phyloP scores from a whole-genome alignment of 371 early-diverging fungal species.

The Saksenaea vasiformis region DNA sequence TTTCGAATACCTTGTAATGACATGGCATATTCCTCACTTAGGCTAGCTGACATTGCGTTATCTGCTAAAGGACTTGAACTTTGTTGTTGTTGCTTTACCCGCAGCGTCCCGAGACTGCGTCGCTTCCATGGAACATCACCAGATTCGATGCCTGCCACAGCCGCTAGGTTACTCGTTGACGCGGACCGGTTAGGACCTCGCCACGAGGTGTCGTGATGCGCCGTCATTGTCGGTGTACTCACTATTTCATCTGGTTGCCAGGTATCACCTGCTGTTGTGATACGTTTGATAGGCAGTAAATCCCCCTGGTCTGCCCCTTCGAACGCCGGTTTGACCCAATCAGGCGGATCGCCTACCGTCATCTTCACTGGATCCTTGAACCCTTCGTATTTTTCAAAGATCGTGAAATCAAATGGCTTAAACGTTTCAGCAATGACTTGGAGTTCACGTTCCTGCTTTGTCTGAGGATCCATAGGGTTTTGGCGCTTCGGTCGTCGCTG shows the following conservation, averaged over 20 bases:
- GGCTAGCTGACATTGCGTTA: conserved; percentile 15
- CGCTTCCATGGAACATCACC: conserved; percentile 20
- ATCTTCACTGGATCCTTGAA: conserved; percentile 62
- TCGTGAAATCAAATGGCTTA: conserved; percentile 64
- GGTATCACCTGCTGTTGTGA: conserved; percentile 23
- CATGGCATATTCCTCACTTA: conserved; percentile 51
- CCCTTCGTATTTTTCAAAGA: conserved; percentile 68
- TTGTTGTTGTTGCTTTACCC: conserved; percentile 9
- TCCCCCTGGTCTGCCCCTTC: conserved; percentile 55
- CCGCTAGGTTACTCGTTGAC: conserved; percentile 32
- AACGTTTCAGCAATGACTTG: conserved; percentile 62
- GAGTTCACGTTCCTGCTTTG: conserved; percentile 42
- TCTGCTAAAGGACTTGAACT: not conserved
- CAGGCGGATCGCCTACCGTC: conserved; percentile 72
- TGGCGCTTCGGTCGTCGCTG: conserved; percentile 1
- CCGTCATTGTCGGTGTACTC: not conserved
- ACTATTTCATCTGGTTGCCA: conserved; percentile 16
- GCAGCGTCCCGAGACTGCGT: conserved; percentile 25
- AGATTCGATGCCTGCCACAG: conserved; percentile 11
- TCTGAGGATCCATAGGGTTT: conserved; percentile 1
- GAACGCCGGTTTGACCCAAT: conserved; percentile 69
- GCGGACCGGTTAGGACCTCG: conserved; percentile 35
- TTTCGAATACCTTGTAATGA: conserved; percentile 50
- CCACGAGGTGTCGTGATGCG: conserved; percentile 12
- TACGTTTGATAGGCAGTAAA: conserved; percentile 46